A percentile compares a stretch with the other conserved stretches of the same genome.
Conservation (phyloP, 2,329 filamentous ascomycete genomes). For the Talaromyces marneffei region DNA sequence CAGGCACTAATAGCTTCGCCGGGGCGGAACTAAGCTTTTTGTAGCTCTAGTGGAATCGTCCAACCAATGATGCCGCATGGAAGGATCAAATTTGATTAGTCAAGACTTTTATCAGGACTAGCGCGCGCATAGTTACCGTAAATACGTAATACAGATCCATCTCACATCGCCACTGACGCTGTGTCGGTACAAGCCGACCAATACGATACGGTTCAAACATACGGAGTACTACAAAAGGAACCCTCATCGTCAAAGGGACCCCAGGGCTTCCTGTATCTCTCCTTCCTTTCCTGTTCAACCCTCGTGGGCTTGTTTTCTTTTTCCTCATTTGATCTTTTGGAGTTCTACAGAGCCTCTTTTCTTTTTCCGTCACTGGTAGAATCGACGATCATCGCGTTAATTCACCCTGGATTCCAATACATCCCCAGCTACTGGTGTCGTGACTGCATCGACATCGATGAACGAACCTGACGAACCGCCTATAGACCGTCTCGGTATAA, state of each 20-base stretch:
- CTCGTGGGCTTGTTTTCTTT: background rate
- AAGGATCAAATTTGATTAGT: background rate
- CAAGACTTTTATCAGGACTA: background rate
- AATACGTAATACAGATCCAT: background rate
- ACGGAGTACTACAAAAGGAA: background rate
- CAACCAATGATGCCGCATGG: background rate
- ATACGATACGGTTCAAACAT: background rate
- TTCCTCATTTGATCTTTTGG: background rate
- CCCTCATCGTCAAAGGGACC: background rate
- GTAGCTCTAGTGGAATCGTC: background rate
- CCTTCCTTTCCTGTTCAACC: background rate
- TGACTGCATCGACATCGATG: slow-evolving; percentile 38
- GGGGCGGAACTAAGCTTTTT: background rate
- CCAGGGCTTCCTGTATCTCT: too few relatives aligned
- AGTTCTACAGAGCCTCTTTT: background rate
- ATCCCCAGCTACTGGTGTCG: background rate
- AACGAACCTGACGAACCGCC: slow-evolving; percentile 51
- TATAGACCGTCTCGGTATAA: slow-evolving; percentile 48
- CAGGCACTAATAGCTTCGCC: slow-evolving; percentile 9
- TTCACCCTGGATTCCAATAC: background rate
- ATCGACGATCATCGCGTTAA: background rate
- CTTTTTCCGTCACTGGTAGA: background rate
- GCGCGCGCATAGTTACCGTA: background rate
- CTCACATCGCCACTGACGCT: slow-evolving; percentile 1
- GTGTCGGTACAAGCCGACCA: background rate